These are phyloP conservation scores for Phaeotremella skinneri DNA, from an alignment of 768 basidiomycete genomes.

Conservation along the genomic window DNA sequence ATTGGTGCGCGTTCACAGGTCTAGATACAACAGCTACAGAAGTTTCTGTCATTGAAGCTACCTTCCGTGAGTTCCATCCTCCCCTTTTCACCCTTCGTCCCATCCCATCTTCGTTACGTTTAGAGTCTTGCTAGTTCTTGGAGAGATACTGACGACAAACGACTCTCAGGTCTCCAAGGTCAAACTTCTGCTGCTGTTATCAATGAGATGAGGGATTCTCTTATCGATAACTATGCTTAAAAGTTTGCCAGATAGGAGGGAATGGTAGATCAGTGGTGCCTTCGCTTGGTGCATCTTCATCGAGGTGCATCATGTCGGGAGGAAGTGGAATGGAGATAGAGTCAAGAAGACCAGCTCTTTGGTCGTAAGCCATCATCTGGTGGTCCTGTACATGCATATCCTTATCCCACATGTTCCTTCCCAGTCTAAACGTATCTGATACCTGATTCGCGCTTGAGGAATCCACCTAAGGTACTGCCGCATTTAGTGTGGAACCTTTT, in stretches of 20 bases:
- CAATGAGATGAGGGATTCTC: slow-evolving; percentile 84
- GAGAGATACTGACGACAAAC: not conserved
- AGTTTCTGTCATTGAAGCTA: slow-evolving; percentile 94
- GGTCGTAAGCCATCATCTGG: no score
- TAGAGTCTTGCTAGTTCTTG: slow-evolving; percentile 8
- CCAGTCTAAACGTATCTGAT: no score
- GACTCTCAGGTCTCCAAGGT: slow-evolving; percentile 70
- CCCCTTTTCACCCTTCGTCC: not conserved
- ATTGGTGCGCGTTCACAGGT: slow-evolving; percentile 99
- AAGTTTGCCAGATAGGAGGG: not conserved
- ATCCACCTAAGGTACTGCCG: no score
- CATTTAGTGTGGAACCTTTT: no score
- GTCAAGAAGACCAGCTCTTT: no score
- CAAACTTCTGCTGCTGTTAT: slow-evolving; percentile 77
- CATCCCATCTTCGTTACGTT: not conserved
- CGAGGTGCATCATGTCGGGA: no score
- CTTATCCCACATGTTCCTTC: no score
- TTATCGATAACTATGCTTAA: slow-evolving; percentile 90
- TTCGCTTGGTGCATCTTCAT: no score
- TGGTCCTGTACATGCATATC: no score
- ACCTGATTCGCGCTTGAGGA: no score
- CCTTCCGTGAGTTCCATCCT: slow-evolving; percentile 73
- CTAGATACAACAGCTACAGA: slow-evolving; percentile 99
- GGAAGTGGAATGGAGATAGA: no score
- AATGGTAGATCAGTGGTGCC: not conserved